Base-by-base conservation (phyloP, 2,329 filamentous ascomycete species). In the Thermomyces lanuginosus region DNA sequence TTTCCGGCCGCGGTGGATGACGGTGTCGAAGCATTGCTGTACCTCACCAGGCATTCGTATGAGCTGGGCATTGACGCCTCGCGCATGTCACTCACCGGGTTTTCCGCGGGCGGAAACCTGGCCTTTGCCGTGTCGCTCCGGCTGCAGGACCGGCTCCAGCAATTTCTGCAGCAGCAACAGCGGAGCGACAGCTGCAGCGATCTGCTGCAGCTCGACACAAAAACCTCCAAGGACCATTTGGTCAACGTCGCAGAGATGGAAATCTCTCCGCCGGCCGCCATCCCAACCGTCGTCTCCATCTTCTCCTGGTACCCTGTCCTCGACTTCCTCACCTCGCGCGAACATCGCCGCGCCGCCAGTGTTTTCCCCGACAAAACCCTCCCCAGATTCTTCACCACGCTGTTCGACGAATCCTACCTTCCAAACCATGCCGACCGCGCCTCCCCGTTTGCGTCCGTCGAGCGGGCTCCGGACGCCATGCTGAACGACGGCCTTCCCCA, bases 1-100 rank as follows among this genome's bases (percentile, higher is more conserved):
- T 75, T 74, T 37, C 70, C 70, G 2, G 68, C 63, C 0, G 67
- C 69, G 0, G 69, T 74, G 2, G 70, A 75, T 36, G 70, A 76
- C 35, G 68, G 69, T 11, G 69, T 69, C 5, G 68, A 71, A 31
- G 66, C 69, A 2, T 49, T 76, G 11, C 49, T 72, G 4, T 72
- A 67, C 45, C 55, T 74, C 4, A 60, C 66, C 17, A 48, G 60
- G 16, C 54, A 73, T 39, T 66, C 68, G 0, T 49, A 57, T 4
- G 64, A 70, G 27, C 46, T 74, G 16, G 59, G 63, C 19, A 53
- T 76, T 20, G 68, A 75, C 40, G 46, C 61, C 2, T 58, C 62
- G 16, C 65, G 66, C 28, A 62, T 74, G 25, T 64, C 62, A 1
- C 49, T 75, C 4, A 67, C 62, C 14, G 70, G 70, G 12, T 76